A percentile compares a stretch with the other conserved stretches of the same genome.
Evolutionary conservation across 257 asterid genomes (phyloP).

Genomic region (Paulownia fortunei): DNA sequence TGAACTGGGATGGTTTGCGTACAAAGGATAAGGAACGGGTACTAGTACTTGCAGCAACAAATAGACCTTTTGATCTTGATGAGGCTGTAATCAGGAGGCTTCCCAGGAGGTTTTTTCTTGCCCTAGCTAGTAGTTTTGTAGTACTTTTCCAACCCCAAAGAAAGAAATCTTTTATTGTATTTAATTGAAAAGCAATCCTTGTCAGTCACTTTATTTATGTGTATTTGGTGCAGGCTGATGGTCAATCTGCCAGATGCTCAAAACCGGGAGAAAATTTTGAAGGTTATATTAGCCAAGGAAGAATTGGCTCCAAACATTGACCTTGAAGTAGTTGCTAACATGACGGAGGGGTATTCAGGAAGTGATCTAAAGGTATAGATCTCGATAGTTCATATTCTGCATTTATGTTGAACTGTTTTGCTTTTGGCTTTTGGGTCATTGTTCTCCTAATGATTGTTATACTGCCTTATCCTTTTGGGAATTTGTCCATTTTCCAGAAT

Average conservation of each 20-base stretch:
- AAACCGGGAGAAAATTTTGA: conserved; percentile 71
- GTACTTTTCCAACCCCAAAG: not conserved
- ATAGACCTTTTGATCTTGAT: conserved; percentile 93
- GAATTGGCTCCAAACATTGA: conserved; percentile 67
- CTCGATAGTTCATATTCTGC: conserved; percentile 18
- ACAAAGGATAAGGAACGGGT: conserved; percentile 95
- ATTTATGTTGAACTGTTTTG: not conserved
- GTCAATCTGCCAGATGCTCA: conserved; percentile 86
- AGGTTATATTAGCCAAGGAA: conserved; percentile 77
- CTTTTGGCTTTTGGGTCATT: not conserved
- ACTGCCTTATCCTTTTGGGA: conserved; percentile 18
- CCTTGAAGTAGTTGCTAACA: conserved; percentile 76
- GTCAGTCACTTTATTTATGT: not conserved
- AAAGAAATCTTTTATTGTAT: not conserved
- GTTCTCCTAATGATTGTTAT: not conserved
- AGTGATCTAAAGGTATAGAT: conserved; percentile 94
- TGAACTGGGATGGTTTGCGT: conserved; percentile 94
- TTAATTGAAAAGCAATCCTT: not conserved
- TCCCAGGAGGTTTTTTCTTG: conserved; percentile 67
- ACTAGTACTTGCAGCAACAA: conserved; percentile 91
- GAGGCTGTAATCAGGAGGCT: conserved; percentile 98
- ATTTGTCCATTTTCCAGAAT: conserved; percentile 49
- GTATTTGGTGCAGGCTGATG: conserved; percentile 69
- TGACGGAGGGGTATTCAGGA: conserved; percentile 96
- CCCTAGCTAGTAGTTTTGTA: conserved; percentile 17